Base-by-base conservation (phyloP, 179 eudicot genomes). In the Drosera spatulata region DNA sequence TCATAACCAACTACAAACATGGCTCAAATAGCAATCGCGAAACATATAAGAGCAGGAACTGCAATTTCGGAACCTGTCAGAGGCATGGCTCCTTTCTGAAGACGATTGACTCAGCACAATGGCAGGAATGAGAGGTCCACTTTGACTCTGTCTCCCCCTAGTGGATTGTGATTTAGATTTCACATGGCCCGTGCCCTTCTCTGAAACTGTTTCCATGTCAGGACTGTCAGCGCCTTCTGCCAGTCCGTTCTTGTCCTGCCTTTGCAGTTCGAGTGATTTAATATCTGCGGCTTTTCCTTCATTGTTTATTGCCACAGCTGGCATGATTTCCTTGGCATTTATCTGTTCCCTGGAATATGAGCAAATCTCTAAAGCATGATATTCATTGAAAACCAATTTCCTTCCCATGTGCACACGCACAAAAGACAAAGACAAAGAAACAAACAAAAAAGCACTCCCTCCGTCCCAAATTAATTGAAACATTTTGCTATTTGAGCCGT, bases 101-200 rank as follows among this genome's bases (percentile, higher is more conserved):
- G 61, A 73, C 57, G 95, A 68, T 67, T 82, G 85, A 62, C 78
- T 85, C 62, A 80, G 71, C 67, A 82, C 95, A 53, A 41, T 54
- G 55, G 80, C 96, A 65, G 96, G 82, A 79, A 76, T 67, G 50
- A 93, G 88, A 38, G 96, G 96, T 56, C 96, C 99, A 73, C 95
- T 88, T 71, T 81, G 93, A 63, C 79, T 77, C 75, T 82, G 93
- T 41, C 86, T 83, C 52, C 69, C 75, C 71, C 71, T 84, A 43
- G 63, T 80, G 10, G 77, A 12, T 66, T 66, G 79, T 72, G 67
- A 57, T 70, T 69, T 89, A 50, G 66, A 53, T 69, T 75, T 22
- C 33, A 22, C 33, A 22, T 22, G 85, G 43, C 58, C 60, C 46
- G 60, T 49, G 57, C 79, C 91, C 62, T 64, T 77, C 59, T 82